Percentiles rank a stretch among this genome's conserved stretches.
phyloP scores from a whole-genome alignment of 83 land plant species.

The Picea abies region DNA sequence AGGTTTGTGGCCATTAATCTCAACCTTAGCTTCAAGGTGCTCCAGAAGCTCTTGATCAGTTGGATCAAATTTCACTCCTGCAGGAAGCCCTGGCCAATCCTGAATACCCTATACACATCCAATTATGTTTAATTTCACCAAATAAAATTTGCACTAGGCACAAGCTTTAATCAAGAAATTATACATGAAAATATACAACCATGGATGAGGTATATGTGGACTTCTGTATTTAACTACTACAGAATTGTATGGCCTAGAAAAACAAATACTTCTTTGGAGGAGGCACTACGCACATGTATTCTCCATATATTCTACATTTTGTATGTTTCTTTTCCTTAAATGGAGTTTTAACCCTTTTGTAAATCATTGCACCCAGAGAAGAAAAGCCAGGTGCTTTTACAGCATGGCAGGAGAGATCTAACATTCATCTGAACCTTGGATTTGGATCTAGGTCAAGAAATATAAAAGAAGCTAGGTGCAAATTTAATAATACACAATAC shows the following conservation, averaged over 20 bases:
- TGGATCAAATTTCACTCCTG: conserved; percentile 95
- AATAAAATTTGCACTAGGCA: not conserved
- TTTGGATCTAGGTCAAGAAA: not conserved
- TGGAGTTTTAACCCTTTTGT: too few species aligned
- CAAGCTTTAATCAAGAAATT: not conserved
- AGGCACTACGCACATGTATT: too few species aligned
- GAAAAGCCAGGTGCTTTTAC: too few species aligned
- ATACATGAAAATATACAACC: not conserved
- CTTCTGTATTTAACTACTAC: too few species aligned
- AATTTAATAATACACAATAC: not conserved
- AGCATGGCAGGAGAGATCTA: too few species aligned
- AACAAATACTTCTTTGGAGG: too few species aligned
- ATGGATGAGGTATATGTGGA: not conserved
- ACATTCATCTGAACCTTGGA: too few species aligned
- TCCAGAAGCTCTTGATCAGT: conserved; percentile 76
- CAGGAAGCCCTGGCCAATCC: conserved; percentile 73
- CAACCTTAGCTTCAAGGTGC: conserved; percentile 76
- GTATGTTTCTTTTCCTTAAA: too few species aligned
- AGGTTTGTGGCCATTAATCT: conserved; percentile 28
- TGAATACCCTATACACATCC: conserved; percentile 29
- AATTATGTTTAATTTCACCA: not conserved
- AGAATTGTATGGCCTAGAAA: too few species aligned
- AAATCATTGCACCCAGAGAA: too few species aligned
- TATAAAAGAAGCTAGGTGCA: not conserved
- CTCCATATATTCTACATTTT: too few species aligned